These are phyloP conservation scores for Epichloe baconii DNA, from an alignment of 2,329 filamentous ascomycete genomes.

Conservation along the genomic window DNA sequence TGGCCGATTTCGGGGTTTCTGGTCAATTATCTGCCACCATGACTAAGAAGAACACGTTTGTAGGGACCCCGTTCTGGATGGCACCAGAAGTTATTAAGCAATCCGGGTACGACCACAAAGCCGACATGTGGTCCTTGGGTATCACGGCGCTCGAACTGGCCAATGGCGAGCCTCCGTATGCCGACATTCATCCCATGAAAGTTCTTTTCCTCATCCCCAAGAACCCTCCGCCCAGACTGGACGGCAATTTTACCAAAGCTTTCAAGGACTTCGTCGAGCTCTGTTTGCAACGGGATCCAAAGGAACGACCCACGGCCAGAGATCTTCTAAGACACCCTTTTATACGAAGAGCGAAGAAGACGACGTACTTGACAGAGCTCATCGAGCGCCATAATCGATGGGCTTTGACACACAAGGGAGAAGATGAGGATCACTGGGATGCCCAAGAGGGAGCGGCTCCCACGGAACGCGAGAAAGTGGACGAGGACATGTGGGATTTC, in stretches of 20 bases:
- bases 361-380: slow-evolving; percentile 88
- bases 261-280: slow-evolving; percentile 78
- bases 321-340: slow-evolving; percentile 85
- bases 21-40: slow-evolving; percentile 94
- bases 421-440: slow-evolving; percentile 49
- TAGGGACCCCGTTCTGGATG: slow-evolving; percentile 99
- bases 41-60: slow-evolving; percentile 99
- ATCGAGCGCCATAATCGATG: slow-evolving; percentile 86
- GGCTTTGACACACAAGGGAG: slow-evolving; percentile 65
- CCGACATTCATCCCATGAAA: slow-evolving; percentile 97
- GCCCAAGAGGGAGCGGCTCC: slow-evolving; percentile 39
- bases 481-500: slow-evolving; percentile 96
- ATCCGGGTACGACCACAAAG: slow-evolving; percentile 94
- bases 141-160: slow-evolving; percentile 90
- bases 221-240: slow-evolving; percentile 71
- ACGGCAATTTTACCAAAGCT: slow-evolving; percentile 67
- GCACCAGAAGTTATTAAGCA: slow-evolving; percentile 98
- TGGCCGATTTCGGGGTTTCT: slow-evolving; percentile 94
- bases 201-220: slow-evolving; percentile 94
- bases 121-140: slow-evolving; percentile 93
- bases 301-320: slow-evolving; percentile 73
- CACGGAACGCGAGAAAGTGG: slow-evolving; percentile 40
- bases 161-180: slow-evolving; percentile 84
- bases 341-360: slow-evolving; percentile 83
- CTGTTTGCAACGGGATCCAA: slow-evolving; percentile 79